Evolutionary conservation across 306 rosid genomes (phyloP).

Genomic region (Carpinus viminea): DNA sequence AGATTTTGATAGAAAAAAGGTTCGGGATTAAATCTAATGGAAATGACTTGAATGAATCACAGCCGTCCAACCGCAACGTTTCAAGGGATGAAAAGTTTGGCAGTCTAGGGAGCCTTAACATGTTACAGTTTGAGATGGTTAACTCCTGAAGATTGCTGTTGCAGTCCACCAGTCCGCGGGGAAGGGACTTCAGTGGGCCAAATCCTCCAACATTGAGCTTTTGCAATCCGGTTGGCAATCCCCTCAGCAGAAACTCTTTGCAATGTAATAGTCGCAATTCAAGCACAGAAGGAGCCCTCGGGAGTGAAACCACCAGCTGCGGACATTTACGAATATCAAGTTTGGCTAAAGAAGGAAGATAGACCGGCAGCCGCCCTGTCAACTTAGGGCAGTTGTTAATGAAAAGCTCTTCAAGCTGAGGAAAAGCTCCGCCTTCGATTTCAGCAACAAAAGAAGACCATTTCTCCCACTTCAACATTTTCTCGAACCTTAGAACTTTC

Average conservation of each 20-base stretch:
- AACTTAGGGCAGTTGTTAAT: background rate
- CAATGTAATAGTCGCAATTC: too few relatives aligned
- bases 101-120: background rate
- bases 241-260: too few relatives aligned
- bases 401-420: background rate
- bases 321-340: background rate
- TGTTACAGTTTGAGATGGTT: background rate
- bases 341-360: background rate
- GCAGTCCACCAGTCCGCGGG: background rate
- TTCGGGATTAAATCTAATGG: background rate
- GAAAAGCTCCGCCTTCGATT: background rate
- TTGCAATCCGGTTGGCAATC: too few relatives aligned
- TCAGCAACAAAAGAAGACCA: too few relatives aligned
- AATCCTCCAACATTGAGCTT: background rate
- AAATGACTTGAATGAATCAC: background rate
- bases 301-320: background rate
- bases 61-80: fast-evolving
- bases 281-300: background rate
- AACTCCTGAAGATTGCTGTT: background rate
- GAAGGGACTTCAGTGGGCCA: background rate
- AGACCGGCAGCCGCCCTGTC: background rate
- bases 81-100: background rate
- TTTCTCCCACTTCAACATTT: too few relatives aligned
- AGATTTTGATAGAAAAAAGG: background rate
- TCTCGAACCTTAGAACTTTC: too few relatives aligned